A percentile compares a stretch with the other conserved stretches of the same genome.
Conservation (phyloP, 108 stramenopile genomes). For the Craspedostauros australis region DNA sequence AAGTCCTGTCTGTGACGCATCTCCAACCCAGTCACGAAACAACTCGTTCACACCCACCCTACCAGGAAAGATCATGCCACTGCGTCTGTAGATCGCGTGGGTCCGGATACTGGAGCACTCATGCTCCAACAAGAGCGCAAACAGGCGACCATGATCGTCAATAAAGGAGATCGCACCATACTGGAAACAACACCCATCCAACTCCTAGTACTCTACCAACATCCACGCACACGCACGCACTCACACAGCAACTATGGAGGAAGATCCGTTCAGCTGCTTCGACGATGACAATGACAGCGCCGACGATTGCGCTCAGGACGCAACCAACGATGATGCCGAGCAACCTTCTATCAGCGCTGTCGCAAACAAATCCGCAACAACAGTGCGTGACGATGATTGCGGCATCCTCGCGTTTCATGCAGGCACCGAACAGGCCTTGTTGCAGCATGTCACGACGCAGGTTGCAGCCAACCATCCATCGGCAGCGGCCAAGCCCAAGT, state of each 20-base stretch:
- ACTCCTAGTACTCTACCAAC: no score
- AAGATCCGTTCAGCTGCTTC: slow-evolving; percentile 43
- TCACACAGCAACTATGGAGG: slow-evolving; percentile 3
- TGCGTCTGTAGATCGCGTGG: background rate
- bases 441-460: slow-evolving; percentile 48
- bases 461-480: slow-evolving; percentile 1
- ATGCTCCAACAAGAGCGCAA: background rate
- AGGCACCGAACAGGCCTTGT: slow-evolving; percentile 52
- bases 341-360: background rate
- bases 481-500: slow-evolving; percentile 1
- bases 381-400: background rate
- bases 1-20: background rate
- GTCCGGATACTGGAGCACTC: background rate
- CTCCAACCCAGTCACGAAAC: background rate
- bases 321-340: background rate
- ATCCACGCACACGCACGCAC: no score
- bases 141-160: background rate
- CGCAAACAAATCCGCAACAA: background rate
- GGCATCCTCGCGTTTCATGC: slow-evolving; percentile 54
- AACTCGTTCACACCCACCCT: background rate
- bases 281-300: slow-evolving; percentile 29
- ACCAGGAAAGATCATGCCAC: slow-evolving; percentile 1
- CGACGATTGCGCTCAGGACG: slow-evolving; percentile 3
- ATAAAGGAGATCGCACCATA: slow-evolving; percentile 1
- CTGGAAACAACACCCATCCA: no score